A percentile compares a stretch with the other conserved stretches of the same genome.
Conservation (phyloP, 345 rosid species). For the Citrus inodora region DNA sequence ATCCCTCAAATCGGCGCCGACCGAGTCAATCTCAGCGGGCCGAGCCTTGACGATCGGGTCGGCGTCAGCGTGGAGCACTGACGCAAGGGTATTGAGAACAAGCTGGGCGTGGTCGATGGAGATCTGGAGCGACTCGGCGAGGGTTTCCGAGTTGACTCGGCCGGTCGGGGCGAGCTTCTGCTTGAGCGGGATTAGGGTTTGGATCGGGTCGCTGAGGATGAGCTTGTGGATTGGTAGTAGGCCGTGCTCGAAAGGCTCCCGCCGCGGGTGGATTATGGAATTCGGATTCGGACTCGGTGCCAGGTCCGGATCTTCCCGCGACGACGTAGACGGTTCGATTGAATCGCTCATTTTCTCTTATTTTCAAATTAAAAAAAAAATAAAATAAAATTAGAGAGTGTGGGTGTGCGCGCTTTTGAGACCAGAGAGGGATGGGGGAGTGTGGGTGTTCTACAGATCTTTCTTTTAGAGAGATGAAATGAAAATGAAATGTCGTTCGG, state of each 20-base stretch:
- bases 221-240: conserved; percentile 94
- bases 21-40: conserved; percentile 53
- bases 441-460: conserved; percentile 33
- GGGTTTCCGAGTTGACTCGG: conserved; percentile 59
- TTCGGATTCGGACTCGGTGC: conserved; percentile 39
- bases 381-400: background rate
- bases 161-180: conserved; percentile 46
- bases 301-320: conserved; percentile 38
- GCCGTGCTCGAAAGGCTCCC: conserved; percentile 95
- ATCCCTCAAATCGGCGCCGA: conserved; percentile 84
- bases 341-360: conserved; percentile 43
- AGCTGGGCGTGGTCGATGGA: conserved; percentile 82
- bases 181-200: conserved; percentile 64
- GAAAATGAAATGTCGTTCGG: conserved; percentile 12
- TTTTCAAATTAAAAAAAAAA: background rate
- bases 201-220: conserved; percentile 80
- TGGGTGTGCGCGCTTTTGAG: background rate
- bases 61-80: conserved; percentile 75
- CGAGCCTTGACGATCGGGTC: conserved; percentile 65
- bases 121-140: conserved; percentile 89
- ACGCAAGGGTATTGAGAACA: conserved; percentile 78
- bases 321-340: conserved; percentile 47
- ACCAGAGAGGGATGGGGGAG: conserved; percentile 16
- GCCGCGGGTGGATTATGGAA: conserved; percentile 69
- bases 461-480: background rate